Evolutionary conservation across 2,329 filamentous ascomycete genomes (phyloP).

Genomic region (Byssoonygena ceratinophila): DNA sequence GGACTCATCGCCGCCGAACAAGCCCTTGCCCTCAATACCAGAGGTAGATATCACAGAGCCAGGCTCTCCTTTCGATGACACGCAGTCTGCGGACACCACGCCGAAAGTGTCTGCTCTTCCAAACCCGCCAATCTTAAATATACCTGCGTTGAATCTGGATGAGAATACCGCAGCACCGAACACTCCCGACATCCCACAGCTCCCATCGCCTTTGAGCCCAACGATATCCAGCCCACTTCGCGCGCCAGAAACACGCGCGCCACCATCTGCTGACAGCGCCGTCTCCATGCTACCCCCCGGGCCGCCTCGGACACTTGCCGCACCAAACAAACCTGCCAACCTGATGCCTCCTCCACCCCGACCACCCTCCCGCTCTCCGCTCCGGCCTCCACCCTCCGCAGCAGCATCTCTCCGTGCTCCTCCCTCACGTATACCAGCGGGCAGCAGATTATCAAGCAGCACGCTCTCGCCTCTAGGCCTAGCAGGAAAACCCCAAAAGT

Average conservation of each 20-base stretch:
- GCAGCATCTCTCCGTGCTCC: constrained; percentile 30
- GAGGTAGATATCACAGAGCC: neutral
- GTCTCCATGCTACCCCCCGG: neutral
- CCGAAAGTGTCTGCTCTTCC: constrained; percentile 29
- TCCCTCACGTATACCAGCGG: constrained; percentile 34
- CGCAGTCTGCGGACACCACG: constrained; percentile 26
- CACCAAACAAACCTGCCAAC: neutral
- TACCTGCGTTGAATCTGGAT: constrained; percentile 28
- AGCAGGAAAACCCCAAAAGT: constrained; percentile 39
- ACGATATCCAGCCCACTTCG: neutral
- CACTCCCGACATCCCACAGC: constrained; percentile 7
- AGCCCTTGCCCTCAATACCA: neutral
- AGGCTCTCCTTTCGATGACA: constrained; percentile 10
- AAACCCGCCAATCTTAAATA: constrained; percentile 19
- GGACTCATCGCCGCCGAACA: neutral
- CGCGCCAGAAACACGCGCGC: neutral
- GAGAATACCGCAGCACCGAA: constrained; percentile 14
- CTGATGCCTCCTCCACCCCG: constrained; percentile 21
- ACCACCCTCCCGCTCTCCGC: constrained; percentile 19
- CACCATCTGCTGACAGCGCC: constrained; percentile 8
- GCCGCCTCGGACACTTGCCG: neutral
- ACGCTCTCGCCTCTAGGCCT: constrained; percentile 35
- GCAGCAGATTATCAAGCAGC: constrained; percentile 31
- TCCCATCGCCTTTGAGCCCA: constrained; percentile 17
- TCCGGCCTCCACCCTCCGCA: constrained; percentile 29